Evolutionary conservation across 805 yeast genomes (phyloP), one percentile per base, ranked within the genome.

Genomic region (Teunomyces barrocoloradensis): DNA sequence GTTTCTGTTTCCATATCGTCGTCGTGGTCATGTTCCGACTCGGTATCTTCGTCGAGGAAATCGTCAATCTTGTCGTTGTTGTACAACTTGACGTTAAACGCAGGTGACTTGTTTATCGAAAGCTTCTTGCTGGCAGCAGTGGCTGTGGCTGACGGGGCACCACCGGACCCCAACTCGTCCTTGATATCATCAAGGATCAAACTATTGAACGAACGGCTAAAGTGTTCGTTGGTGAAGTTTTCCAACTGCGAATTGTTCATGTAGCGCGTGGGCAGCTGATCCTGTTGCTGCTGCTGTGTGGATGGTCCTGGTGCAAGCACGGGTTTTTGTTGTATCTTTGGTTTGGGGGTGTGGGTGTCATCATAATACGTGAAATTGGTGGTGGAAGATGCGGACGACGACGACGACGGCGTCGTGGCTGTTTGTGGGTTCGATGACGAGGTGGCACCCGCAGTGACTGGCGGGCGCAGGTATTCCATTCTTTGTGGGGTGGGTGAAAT

Each of bases 181-280:
- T 58, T 61, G 39, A 57, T 49, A 48, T 71, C 77, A 28, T 70
- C 74, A 37, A 73, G 53, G 9, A 73, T 69, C 56, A 73, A 63
- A 43, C 72, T 65, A 55, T 71, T 73, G 63, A 73, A 73, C 20
- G 75, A 69, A 29, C 73, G 56, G 27, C 74, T 69, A 45, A 73
- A 71, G 29, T 68, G 68, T 52, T 64, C 63, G 54, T 71, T 68
- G 40, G 75, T 65, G 46, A 66, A 69, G 51, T 66, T 63, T 34
- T 71, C 74, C 27, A 66, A 37, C 25, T 34, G 45, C 13, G 41
- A 36, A 27, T 34, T 44, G 42, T 47, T 44, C 40, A 33, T 29
- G 40, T 41, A 34, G 13, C 44, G 40, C 7, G 50, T 38, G 35
- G 44, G 47, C 36, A 36, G 50, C 35, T 35, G 50, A 11, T 40